Base-by-base conservation (phyloP, 176 grass and related monocot genomes). In the Guadua angustifolia region DNA sequence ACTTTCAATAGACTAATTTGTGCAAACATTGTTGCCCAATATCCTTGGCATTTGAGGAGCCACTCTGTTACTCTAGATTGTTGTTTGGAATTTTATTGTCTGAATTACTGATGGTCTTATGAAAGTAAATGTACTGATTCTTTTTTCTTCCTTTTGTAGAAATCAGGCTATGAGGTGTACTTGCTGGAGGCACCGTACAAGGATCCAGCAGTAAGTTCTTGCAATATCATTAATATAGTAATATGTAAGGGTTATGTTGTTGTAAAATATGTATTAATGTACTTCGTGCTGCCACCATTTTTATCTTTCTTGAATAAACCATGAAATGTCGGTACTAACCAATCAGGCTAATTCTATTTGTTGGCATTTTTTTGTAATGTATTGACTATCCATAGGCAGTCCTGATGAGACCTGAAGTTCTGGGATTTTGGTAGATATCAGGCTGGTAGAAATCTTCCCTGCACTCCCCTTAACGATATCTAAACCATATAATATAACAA, bases 101-200 rank as follows among this genome's bases (percentile, higher is more conserved):
- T 71, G 61, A 78, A 83, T 63, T 66, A 40, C 9, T 49, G 15
- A 19, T 79, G 53, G 21, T 46, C 7, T 51, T 85, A 64, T 52
- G 5, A 24, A 79, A 86, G 19, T 64, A 66, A 66, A n/a, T 44
- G 39, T 58, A 49, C 74, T 86, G 9, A 88, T 86, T 78, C 7
- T 32, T 84, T 68, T 88, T 67, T 83, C 16, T 63, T 89, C 87
- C 80, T 85, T 82, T 35, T 85, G 64, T 83, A 98, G 93, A 95
- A 84, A 79, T 93, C 93, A 6, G 93, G 89, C 33, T 98, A 98
- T 86, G 95, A 98, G 83, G 93, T 98, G 50, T 98, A 93, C 89
- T 66, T 98, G 89, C 85, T 98, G 56, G 95, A 98, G 85, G 95
- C 93, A 78, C 95, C 95, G 78, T 98, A 98, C 69, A 98, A 98